phyloP scores from a whole-genome alignment of 306 rosid genomes.

The Lablab purpureus region DNA sequence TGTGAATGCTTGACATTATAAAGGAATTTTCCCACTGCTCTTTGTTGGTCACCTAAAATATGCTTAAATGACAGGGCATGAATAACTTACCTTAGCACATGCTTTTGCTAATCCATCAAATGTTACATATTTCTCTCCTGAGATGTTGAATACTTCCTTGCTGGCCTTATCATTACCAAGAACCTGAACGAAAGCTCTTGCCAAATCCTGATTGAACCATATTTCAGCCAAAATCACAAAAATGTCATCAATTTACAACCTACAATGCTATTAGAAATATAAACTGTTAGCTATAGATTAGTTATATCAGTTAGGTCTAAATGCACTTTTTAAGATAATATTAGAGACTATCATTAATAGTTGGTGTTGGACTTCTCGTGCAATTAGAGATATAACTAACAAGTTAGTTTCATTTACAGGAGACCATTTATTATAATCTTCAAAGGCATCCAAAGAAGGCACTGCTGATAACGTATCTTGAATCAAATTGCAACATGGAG shows the following conservation, averaged over 20 bases:
- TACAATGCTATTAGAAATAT: too few relatives aligned
- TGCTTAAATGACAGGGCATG: background rate
- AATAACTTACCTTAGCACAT: constrained; percentile 80
- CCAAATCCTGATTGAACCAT: constrained; percentile 79
- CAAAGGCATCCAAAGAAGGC: background rate
- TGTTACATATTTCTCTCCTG: constrained; percentile 91
- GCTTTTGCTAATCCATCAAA: constrained; percentile 96
- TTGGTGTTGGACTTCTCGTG: too few relatives aligned
- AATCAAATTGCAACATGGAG: constrained; percentile 1
- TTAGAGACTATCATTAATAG: too few relatives aligned
- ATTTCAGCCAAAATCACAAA: constrained; percentile 34
- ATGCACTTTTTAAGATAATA: too few relatives aligned
- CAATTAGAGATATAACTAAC: too few relatives aligned
- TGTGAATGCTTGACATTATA: constrained; percentile 2
- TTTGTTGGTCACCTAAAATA: background rate
- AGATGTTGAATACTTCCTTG: constrained; percentile 90
- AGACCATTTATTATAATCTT: background rate
- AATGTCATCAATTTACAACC: background rate
- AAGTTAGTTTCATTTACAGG: background rate
- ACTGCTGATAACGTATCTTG: background rate
- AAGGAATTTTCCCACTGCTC: constrained; percentile 4
- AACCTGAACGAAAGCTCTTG: constrained; percentile 77
- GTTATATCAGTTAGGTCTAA: too few relatives aligned
- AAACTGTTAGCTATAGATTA: too few relatives aligned
- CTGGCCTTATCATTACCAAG: constrained; percentile 91